These are phyloP conservation scores for Botryotinia globosa DNA, from an alignment of 2,329 filamentous ascomycete genomes.

Conservation along the genomic window DNA sequence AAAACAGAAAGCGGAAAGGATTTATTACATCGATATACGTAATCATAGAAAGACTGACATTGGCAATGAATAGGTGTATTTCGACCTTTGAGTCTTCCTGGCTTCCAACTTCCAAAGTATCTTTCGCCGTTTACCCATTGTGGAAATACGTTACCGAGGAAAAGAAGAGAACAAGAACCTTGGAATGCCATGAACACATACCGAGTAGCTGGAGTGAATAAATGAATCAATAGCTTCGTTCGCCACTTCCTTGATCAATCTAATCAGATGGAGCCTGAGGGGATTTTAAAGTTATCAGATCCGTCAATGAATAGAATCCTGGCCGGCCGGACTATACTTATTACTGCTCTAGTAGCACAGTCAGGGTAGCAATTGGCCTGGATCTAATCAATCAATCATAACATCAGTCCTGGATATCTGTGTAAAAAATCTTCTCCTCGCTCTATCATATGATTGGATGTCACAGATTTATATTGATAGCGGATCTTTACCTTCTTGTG, in stretches of 20 bases:
- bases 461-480: background rate
- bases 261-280: background rate
- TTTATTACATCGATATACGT: background rate
- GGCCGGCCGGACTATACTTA: background rate
- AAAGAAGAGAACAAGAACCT: background rate
- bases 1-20: background rate
- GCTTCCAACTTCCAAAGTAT: background rate
- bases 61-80: background rate
- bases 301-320: background rate
- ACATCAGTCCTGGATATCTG: too few species aligned
- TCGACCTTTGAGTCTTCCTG: background rate
- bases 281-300: conserved; percentile 18
- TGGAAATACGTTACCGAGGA: background rate
- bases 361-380: background rate
- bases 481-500: background rate
- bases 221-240: background rate
- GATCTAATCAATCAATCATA: background rate
- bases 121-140: background rate
- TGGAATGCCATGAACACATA: background rate
- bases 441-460: background rate
- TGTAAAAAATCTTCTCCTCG: background rate
- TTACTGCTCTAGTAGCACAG: background rate
- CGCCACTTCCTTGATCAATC: background rate
- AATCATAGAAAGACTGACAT: background rate
- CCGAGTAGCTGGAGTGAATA: background rate